phyloP scores from a whole-genome alignment of 257 asterid genomes.

The Gardenia jasminoides region DNA sequence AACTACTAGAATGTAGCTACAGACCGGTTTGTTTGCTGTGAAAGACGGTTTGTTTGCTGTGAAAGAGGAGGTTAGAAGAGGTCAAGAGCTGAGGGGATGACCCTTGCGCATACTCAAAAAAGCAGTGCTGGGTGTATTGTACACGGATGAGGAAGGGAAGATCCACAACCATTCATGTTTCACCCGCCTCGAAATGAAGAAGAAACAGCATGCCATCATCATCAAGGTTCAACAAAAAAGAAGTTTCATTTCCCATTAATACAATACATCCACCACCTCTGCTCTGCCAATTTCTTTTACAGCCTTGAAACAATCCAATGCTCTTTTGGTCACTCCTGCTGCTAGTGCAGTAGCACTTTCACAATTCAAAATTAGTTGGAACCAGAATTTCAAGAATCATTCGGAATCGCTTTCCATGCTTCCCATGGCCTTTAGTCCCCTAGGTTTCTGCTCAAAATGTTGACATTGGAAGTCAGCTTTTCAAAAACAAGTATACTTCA shows the following conservation, averaged over 20 bases:
- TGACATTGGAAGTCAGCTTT: not conserved
- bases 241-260: not conserved
- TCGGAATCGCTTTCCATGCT: conserved; percentile 42
- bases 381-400: conserved; percentile 15
- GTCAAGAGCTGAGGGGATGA: not conserved
- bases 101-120: not conserved
- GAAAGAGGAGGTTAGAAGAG: not conserved
- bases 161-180: not conserved
- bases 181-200: not conserved
- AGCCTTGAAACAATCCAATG: not conserved
- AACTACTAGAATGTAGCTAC: too few species aligned
- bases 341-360: not conserved
- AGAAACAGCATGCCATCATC: not conserved
- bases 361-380: not conserved
- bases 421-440: conserved; percentile 48
- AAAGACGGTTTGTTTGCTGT: not conserved
- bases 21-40: not conserved
- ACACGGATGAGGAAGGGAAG: not conserved
- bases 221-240: not conserved
- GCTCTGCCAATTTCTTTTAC: not conserved
- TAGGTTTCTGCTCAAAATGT: conserved; percentile 33
- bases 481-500: not conserved
- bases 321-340: not conserved
- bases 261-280: not conserved
- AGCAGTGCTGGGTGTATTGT: not conserved